phyloP scores from a whole-genome alignment of 2,329 filamentous ascomycete genomes.

The Anisogramma anomala region DNA sequence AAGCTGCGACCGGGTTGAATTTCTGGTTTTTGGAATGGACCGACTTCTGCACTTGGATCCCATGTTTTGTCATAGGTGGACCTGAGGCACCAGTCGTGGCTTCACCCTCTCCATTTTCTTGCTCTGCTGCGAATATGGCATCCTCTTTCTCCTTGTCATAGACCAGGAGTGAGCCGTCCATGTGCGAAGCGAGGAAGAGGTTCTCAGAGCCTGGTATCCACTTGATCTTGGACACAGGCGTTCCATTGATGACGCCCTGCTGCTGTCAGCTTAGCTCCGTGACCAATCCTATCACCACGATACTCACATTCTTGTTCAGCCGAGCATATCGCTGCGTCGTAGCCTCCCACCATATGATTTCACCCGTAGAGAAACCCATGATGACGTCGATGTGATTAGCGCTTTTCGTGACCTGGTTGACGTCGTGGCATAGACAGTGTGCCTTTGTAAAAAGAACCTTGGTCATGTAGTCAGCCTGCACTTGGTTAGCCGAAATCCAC shows the following conservation, averaged over 20 bases:
- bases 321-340: conserved; percentile 91
- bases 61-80: conserved; percentile 25
- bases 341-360: conserved; percentile 98
- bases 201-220: conserved; percentile 95
- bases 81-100: conserved; percentile 26
- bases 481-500: conserved; percentile 18
- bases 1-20: conserved; percentile 79
- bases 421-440: conserved; percentile 87
- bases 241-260: conserved; percentile 77
- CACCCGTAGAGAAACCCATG: conserved; percentile 91
- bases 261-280: conserved; percentile 13
- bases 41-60: conserved; percentile 72
- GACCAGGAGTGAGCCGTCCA: conserved; percentile 81
- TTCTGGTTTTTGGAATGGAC: conserved; percentile 92
- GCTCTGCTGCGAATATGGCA: conserved; percentile 62
- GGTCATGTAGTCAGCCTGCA: conserved; percentile 73
- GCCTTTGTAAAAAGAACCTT: conserved; percentile 97
- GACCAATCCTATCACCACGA: neutral
- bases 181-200: conserved; percentile 81
- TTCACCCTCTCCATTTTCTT: conserved; percentile 57
- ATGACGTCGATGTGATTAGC: conserved; percentile 75
- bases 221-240: conserved; percentile 73
- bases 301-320: conserved; percentile 82
- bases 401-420: conserved; percentile 74
- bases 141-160: conserved; percentile 98